Evolutionary conservation across 495 filamentous ascomycete species (phyloP), one percentile per base, ranked within the genome.

Genomic region (Penicillium canescens): DNA sequence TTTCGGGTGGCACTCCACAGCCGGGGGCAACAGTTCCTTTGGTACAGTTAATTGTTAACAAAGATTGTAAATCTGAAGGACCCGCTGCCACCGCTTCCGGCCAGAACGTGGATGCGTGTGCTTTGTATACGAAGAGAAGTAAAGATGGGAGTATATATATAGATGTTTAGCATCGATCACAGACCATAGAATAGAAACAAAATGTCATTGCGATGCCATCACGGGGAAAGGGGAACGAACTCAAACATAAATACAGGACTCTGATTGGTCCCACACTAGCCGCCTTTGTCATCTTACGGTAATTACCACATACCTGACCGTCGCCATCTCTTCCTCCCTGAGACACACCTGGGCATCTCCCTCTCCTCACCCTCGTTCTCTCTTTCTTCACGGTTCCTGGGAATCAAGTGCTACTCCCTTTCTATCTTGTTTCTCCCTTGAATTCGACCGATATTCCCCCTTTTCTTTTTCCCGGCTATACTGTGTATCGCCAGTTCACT

Each of bases 401-500:
- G 47, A 34, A 28, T 49, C 28, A 8, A 9, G 16, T 23, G 18
- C 26, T 47, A 13, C 44, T 39, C 41, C 38, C 44, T 33, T 51
- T 51, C 48, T 45, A 41, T 45, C 46, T 18, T 18, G 18, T 18
- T 18, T 18, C 18, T 34, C 52, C 43, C 52, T 46, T 31, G 28
- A 31, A 48, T 45, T 23, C 34, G 43, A 39, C 42, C 46, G 39
- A 46, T 46, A 38, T 42, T 54, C 44, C 53, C 50, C 55, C 51
- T 46, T 48, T 52, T 43, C 46, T 53, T 52, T 52, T 57, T 56
- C 47, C 36, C 43, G 66, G 66, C 61, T 52, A 71, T 71, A 71
- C 70, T 71, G 66, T 63, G 66, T 73, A 63, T 68, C 60, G 70
- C 70, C 70, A 46, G 58, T 61, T 53, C 70, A 52, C 61, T 73